A percentile compares a stretch with the other conserved stretches of the same genome.
Evolutionary conservation across 1,284 basidiomycete species (phyloP).

Genomic region (Coniferiporia weirii): DNA sequence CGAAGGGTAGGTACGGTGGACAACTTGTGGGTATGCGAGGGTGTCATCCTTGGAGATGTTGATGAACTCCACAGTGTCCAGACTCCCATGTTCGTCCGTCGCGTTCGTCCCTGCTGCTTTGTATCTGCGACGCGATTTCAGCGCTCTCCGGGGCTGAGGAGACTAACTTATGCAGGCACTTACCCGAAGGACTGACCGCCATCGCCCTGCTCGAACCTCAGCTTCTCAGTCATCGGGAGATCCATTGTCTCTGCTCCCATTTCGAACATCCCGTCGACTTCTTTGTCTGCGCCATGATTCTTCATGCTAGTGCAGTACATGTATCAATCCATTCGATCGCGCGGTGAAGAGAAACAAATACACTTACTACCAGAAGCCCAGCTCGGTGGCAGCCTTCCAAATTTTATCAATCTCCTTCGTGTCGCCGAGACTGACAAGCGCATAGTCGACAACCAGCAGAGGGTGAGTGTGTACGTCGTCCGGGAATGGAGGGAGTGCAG

Average conservation of each 20-base stretch:
- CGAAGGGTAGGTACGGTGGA: conserved; percentile 49
- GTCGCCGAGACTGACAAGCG: conserved; percentile 35
- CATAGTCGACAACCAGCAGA: conserved; percentile 47
- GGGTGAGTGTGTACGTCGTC: conserved; percentile 43
- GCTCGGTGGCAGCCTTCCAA: conserved; percentile 46
- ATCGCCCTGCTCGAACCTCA: conserved; percentile 64
- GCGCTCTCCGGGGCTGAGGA: neutral
- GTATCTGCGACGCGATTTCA: neutral
- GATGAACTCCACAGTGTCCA: conserved; percentile 59
- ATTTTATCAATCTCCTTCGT: conserved; percentile 37
- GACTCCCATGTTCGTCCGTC: conserved; percentile 53
- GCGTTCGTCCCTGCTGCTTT: conserved; percentile 49
- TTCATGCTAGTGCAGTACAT: conserved; percentile 40
- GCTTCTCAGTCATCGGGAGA: conserved; percentile 55
- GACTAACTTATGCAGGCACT: neutral
- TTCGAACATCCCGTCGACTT: conserved; percentile 53
- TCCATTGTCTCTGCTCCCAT: conserved; percentile 53
- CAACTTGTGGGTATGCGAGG: conserved; percentile 46
- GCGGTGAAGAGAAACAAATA: neutral
- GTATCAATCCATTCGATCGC: too few species aligned
- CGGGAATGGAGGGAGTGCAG: conserved; percentile 40
- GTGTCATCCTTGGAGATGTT: conserved; percentile 66
- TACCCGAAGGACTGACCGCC: conserved; percentile 57
- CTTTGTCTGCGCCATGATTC: conserved; percentile 54
- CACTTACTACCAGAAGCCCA: conserved; percentile 54